Evolutionary conservation across 2,329 filamentous ascomycete species (phyloP), one percentile per base, ranked within the genome.

Genomic region (Tolypocladium tundrense): DNA sequence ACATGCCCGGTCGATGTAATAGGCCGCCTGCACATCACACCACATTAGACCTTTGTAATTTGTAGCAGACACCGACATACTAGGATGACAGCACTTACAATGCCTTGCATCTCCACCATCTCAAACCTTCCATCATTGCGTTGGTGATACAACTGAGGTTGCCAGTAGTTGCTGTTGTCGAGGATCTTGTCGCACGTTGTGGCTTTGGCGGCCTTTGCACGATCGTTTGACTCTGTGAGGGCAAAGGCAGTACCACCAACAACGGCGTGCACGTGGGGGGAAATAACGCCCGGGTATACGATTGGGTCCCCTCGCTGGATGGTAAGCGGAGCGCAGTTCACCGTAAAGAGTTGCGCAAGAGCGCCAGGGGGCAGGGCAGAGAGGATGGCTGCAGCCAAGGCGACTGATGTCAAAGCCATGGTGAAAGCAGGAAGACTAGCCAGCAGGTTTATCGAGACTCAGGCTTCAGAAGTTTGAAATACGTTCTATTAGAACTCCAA

Each of bases 81-180:
- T 31, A 10, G 3, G 37, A 40, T 5, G 48, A 2, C 14, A 41
- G 7, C 43, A 62, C 66, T 58, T 56, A 68, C 67, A 45, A 60
- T 65, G 43, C 67, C 67, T 55, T 67, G 63, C 61, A 68, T 72
- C 1, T 65, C 56, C 16, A 76, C 71, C 13, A 69, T 65, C 61
- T 73, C 70, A 41, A 87, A 84, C 57, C 74, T 80, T 14, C 84
- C 84, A 65, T 85, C 80, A 50, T 77, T 66, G 51, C 79, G 76
- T 59, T 79, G 70, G 58, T 75, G 75, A 62, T 71, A 73, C 1
- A 88, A 72, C 60, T 77, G 76, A 0, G 86, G 86, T 19, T 82
- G 82, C 86, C 87, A 89, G 72, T 90, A 89, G 65, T 83, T 87
- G 57, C 81, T 86, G 58, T 81, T 72, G 68, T 88, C 86, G 61